Evolutionary conservation across 345 rosid genomes (phyloP), one percentile per base, ranked within the genome.

Genomic region (Gynandropsis gynandra): DNA sequence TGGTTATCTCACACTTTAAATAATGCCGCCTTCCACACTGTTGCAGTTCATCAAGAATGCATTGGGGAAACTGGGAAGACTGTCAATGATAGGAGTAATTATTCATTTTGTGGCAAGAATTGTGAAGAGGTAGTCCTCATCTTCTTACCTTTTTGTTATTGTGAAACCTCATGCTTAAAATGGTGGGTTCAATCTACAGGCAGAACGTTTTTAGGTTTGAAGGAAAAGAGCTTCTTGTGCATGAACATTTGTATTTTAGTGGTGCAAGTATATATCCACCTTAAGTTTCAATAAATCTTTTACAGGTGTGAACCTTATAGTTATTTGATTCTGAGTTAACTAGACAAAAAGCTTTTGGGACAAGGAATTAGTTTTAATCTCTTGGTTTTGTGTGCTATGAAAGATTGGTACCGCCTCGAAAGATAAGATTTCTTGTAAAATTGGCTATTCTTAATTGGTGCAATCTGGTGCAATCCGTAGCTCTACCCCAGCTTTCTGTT

Each of bases 31-130:
- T 52, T 46, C 18, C 31, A 41, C 38, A 63, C 47, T 68, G 45
- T 55, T 74, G 76, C 72, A 92, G 98, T 80, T 81, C 98, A 92
- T 73, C 71, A 47, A 45, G 54, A 71, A 10, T 92, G 98, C 58
- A 59, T 68, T 60, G 73, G 27, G 62, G 62, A 42, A 5, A 62
- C 66, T 57, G 74, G 69, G 54, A 59, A 46, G 48, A 41, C 59
- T 37, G 50, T 56, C 54, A 65, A 52, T 72, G 68, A 67, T 52
- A 45, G 54, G 6, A 42, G 18, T 52, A 20, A 38, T 40, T 38
- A 54, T 62, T 70, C 75, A 20, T 92, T 84, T 69, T 92, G 98
- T 70, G 96, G 93, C 59, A 74, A 68, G 67, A 59, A 67, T 50
- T 92, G 98, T 72, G 77, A 74, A 74, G 80, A 85, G 96, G 98